Conservation (phyloP, 176 grass and related monocot species). For the Carex scoparia region DNA sequence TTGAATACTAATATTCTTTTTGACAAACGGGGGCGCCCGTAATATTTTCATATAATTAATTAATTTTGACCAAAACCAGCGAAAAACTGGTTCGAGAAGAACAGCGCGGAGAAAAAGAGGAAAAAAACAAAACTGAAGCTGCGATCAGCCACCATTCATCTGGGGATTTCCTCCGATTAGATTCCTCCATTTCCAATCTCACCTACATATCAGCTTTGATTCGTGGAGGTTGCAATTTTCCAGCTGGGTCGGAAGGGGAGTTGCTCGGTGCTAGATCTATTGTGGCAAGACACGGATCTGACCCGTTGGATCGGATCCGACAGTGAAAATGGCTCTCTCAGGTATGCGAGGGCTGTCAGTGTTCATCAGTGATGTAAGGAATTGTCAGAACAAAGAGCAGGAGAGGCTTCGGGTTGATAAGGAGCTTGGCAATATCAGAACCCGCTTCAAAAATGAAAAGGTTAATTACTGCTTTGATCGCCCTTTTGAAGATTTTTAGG, state of each 20-base stretch:
- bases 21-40: not conserved
- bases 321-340: conserved; percentile 71
- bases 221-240: conserved; percentile 1
- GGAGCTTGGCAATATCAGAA: conserved; percentile 97
- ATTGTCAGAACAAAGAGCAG: conserved; percentile 99
- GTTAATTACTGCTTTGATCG: conserved; percentile 17
- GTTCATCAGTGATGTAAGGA: conserved; percentile 98
- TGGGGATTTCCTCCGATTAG: not conserved
- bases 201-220: not conserved
- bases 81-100: conserved; percentile 27
- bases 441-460: conserved; percentile 96
- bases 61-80: conserved; percentile 22
- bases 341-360: conserved; percentile 97
- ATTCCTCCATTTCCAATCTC: not conserved
- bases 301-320: conserved; percentile 24
- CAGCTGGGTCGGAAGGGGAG: conserved; percentile 2
- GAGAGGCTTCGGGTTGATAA: conserved; percentile 96
- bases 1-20: not conserved
- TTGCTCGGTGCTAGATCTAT: conserved; percentile 44
- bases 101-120: conserved; percentile 21
- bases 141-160: not conserved
- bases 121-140: conserved; percentile 18
- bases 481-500: conserved; percentile 10
- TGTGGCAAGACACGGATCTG: conserved; percentile 53
- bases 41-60: conserved; percentile 24